Percentiles rank a stretch among this genome's conserved stretches.
These are phyloP conservation scores for Aspergillus tamarii DNA, from an alignment of 2,329 filamentous ascomycete genomes.

Conservation along the genomic window DNA sequence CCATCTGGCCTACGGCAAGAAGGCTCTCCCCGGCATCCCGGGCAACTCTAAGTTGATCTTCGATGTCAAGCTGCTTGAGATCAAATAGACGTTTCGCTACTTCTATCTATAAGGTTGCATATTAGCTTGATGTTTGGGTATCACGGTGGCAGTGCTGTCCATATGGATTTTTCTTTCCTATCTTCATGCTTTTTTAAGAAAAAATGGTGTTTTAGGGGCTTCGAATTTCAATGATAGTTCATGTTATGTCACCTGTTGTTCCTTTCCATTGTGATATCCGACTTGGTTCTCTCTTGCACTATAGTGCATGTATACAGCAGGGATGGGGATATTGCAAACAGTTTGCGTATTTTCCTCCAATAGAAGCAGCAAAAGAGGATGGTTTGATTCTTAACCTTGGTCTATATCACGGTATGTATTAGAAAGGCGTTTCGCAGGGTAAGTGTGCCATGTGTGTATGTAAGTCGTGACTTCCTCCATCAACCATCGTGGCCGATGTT, in stretches of 20 bases:
- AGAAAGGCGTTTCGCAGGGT: background rate
- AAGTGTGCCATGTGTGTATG: background rate
- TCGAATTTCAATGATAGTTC: conserved; percentile 30
- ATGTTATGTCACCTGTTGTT: background rate
- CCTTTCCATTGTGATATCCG: conserved; percentile 38
- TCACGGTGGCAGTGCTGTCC: conserved; percentile 9
- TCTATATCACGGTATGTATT: background rate
- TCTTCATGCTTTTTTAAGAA: conserved; percentile 17
- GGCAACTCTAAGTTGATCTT: conserved; percentile 89
- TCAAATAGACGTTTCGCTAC: conserved; percentile 63
- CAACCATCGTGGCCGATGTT: background rate
- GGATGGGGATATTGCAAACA: conserved; percentile 39
- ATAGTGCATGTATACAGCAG: conserved; percentile 31
- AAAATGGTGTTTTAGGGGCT: conserved; percentile 29
- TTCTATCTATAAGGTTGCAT: background rate
- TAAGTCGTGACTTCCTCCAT: conserved; percentile 1
- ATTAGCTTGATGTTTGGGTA: conserved; percentile 6
- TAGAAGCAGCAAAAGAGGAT: conserved; percentile 9
- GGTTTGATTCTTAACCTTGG: background rate
- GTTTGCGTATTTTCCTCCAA: conserved; percentile 18
- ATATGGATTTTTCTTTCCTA: conserved; percentile 17
- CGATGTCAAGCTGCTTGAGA: conserved; percentile 83
- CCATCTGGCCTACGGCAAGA: conserved; percentile 85
- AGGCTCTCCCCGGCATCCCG: conserved; percentile 81
- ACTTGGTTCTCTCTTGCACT: conserved; percentile 38